Conservation (phyloP, 2,329 filamentous ascomycete genomes). For the Salinomyces thailandicus region DNA sequence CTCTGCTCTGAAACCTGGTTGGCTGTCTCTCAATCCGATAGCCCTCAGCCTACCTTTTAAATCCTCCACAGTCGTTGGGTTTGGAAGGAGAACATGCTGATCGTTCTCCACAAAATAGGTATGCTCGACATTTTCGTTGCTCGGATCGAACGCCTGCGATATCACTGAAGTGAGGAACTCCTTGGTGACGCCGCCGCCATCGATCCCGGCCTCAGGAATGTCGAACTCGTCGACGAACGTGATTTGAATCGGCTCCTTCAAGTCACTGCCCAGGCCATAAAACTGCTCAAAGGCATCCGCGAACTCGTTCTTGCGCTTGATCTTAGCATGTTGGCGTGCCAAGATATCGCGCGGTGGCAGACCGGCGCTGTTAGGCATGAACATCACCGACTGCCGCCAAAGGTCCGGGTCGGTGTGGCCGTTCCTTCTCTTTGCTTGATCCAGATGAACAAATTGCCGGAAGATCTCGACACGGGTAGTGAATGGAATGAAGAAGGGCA, state of each 20-base stretch:
- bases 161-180: conserved; percentile 89
- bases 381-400: conserved; percentile 50
- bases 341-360: conserved; percentile 33
- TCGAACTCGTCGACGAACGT: conserved; percentile 91
- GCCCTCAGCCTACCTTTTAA: conserved; percentile 5
- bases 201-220: conserved; percentile 80
- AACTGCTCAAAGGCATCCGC: conserved; percentile 78
- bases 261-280: conserved; percentile 64
- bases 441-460: conserved; percentile 76
- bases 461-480: conserved; percentile 86
- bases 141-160: conserved; percentile 65
- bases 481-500: conserved; percentile 95
- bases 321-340: conserved; percentile 60
- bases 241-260: conserved; percentile 95
- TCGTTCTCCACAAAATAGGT: conserved; percentile 71
- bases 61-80: conserved; percentile 49
- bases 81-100: conserved; percentile 79
- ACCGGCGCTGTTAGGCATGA: conserved; percentile 16
- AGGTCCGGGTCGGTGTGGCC: conserved; percentile 62
- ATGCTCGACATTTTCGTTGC: conserved; percentile 20
- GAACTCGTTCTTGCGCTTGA: conserved; percentile 69
- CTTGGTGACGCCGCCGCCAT: conserved; percentile 93
- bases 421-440: conserved; percentile 59
- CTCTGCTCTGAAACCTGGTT: conserved; percentile 2
- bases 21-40: conserved; percentile 9